Evolutionary conservation across 805 yeast genomes (phyloP).

Genomic region (Kuraishia ogatae): DNA sequence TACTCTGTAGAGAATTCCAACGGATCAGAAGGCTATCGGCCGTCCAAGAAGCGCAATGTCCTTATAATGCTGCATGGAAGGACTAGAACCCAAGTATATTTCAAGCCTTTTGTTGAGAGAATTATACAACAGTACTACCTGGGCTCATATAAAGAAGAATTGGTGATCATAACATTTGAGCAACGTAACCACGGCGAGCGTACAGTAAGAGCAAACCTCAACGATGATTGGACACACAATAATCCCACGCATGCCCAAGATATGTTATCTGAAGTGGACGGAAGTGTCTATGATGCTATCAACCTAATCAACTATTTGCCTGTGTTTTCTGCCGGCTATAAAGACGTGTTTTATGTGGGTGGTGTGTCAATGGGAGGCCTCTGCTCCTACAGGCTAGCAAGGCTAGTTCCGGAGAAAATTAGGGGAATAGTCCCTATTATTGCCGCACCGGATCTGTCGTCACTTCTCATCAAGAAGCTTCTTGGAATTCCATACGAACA

Average conservation of each 20-base stretch:
- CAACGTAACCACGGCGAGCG: slow-evolving; percentile 50
- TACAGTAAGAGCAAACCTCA: slow-evolving; percentile 22
- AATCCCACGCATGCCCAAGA: slow-evolving; percentile 43
- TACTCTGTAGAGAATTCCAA: slow-evolving; percentile 28
- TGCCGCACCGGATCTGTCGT: slow-evolving; percentile 38
- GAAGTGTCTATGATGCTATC: slow-evolving; percentile 34
- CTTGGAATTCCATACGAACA: neutral
- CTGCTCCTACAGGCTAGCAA: slow-evolving; percentile 36
- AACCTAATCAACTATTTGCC: slow-evolving; percentile 37
- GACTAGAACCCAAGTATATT: slow-evolving; percentile 24
- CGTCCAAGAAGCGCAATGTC: slow-evolving; percentile 23
- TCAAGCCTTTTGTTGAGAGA: slow-evolving; percentile 32
- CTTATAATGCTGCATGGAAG: slow-evolving; percentile 41
- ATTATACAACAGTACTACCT: slow-evolving; percentile 20
- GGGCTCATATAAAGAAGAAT: slow-evolving; percentile 9
- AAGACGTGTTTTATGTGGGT: slow-evolving; percentile 27
- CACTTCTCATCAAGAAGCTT: slow-evolving; percentile 21
- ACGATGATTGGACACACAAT: slow-evolving; percentile 37
- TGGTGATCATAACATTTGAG: slow-evolving; percentile 44
- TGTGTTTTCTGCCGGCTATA: slow-evolving; percentile 17
- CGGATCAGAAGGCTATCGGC: slow-evolving; percentile 10
- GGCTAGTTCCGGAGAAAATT: slow-evolving; percentile 27
- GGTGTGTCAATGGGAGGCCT: slow-evolving; percentile 57
- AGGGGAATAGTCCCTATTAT: slow-evolving; percentile 38
- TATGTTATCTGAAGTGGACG: slow-evolving; percentile 39